phyloP scores from a whole-genome alignment of 768 basidiomycete species.

The Russula emetica region DNA sequence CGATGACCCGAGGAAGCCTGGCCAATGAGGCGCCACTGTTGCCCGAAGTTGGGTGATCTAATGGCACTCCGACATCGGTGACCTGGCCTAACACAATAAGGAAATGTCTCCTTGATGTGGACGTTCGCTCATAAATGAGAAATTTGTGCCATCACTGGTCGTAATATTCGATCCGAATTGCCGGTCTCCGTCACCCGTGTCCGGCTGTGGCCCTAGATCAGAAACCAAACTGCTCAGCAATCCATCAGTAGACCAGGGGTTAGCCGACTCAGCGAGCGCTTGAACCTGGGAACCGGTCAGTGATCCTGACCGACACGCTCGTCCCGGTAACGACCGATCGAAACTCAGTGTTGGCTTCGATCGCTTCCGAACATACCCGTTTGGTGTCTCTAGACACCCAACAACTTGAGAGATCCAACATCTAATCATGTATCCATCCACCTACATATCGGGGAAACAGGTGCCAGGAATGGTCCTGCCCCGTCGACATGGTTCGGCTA shows the following conservation, averaged over 20 bases:
- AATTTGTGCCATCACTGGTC: conserved; percentile 16
- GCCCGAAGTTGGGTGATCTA: conserved; percentile 13
- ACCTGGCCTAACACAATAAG: conserved; percentile 27
- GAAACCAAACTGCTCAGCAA: neutral
- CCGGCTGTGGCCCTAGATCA: conserved; percentile 10
- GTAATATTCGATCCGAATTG: conserved; percentile 5
- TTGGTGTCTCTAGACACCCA: neutral
- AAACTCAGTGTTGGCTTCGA: conserved; percentile 14
- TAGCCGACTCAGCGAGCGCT: neutral
- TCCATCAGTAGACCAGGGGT: neutral
- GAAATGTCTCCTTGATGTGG: conserved; percentile 21
- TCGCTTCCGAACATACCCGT: conserved; percentile 22
- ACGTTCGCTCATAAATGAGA: conserved; percentile 17
- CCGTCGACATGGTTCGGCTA: neutral
- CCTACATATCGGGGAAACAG: neutral
- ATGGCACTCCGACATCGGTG: conserved; percentile 12
- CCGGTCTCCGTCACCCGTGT: neutral
- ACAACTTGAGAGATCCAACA: conserved; percentile 8
- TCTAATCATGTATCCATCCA: conserved; percentile 12
- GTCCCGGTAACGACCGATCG: conserved; percentile 14
- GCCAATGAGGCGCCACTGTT: conserved; percentile 18
- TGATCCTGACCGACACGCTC: neutral
- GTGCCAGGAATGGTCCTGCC: too few relatives aligned
- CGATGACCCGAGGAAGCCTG: conserved; percentile 18
- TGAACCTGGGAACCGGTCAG: conserved; percentile 11